A percentile compares a stretch with the other conserved stretches of the same genome.
These are phyloP conservation scores for Podaxis pistillaris DNA, from an alignment of 768 basidiomycete genomes.

Conservation along the genomic window DNA sequence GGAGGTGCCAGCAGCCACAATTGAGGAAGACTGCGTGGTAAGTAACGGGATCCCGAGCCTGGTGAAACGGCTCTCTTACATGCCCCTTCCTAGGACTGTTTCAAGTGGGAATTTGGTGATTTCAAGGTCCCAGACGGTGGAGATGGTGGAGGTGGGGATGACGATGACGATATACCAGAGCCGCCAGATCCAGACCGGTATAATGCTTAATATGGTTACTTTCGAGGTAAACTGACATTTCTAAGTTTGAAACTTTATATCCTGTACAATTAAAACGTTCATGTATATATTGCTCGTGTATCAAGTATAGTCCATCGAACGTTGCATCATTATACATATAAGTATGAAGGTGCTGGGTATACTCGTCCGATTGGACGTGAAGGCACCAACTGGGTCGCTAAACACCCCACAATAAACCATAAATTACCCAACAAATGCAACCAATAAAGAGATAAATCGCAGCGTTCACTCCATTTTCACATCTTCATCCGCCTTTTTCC, in stretches of 20 bases:
- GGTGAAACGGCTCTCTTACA: background rate
- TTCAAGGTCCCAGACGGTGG: conserved; percentile 26
- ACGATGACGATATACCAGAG: conserved; percentile 6
- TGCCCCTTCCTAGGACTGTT: conserved; percentile 58
- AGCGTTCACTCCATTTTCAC: background rate
- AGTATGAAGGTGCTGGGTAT: background rate
- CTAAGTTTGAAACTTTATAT: background rate
- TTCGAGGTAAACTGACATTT: background rate
- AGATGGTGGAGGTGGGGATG: background rate
- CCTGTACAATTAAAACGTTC: background rate
- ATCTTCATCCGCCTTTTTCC: background rate
- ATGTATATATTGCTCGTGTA: background rate
- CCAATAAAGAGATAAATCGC: background rate
- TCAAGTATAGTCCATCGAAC: background rate
- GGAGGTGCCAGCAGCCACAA: conserved; percentile 56
- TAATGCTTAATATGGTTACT: background rate
- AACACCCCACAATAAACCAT: background rate
- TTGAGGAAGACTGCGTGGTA: conserved; percentile 65
- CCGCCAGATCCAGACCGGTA: conserved; percentile 3
- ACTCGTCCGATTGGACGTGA: background rate
- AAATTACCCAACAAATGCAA: background rate
- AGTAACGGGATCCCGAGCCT: conserved; percentile 18
- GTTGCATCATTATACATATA: background rate
- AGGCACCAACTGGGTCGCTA: background rate
- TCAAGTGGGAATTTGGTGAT: conserved; percentile 70